Evolutionary conservation across 2,329 filamentous ascomycete genomes (phyloP).

Genomic region (Fusarium citri): DNA sequence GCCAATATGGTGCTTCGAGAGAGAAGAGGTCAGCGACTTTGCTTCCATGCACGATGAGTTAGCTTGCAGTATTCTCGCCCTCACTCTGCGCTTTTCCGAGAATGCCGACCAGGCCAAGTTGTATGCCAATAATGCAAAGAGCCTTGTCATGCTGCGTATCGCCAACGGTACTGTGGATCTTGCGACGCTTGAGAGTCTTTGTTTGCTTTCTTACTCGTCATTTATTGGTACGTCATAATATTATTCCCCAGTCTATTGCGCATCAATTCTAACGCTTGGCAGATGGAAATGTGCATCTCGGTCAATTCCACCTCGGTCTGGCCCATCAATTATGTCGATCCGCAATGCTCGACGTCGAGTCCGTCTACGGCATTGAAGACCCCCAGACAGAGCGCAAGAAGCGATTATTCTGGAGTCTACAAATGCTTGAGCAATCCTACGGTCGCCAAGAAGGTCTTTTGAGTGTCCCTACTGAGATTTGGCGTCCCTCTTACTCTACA

Average conservation of each 20-base stretch:
- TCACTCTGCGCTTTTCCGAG: conserved; percentile 55
- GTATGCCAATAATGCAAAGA: conserved; percentile 56
- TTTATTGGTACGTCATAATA: conserved; percentile 58
- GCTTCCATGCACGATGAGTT: conserved; percentile 54
- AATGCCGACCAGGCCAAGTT: conserved; percentile 50
- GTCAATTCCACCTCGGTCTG: conserved; percentile 63
- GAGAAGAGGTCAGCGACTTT: conserved; percentile 54
- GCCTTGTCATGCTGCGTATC: conserved; percentile 60
- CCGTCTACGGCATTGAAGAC: conserved; percentile 53
- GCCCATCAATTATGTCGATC: conserved; percentile 63
- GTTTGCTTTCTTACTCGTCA: conserved; percentile 61
- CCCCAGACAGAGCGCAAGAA: conserved; percentile 58
- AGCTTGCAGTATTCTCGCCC: conserved; percentile 55
- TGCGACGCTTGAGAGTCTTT: conserved; percentile 62
- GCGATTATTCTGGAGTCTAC: conserved; percentile 63
- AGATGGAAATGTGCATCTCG: conserved; percentile 62
- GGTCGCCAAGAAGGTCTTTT: conserved; percentile 60
- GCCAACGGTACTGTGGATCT: conserved; percentile 63
- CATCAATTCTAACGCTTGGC: conserved; percentile 1
- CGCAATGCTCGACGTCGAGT: conserved; percentile 60
- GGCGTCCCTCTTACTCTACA: conserved; percentile 52
- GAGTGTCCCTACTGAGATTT: conserved; percentile 55
- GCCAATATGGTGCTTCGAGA: conserved; percentile 59
- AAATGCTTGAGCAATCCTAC: conserved; percentile 62
- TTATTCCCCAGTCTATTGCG: not conserved